These are phyloP conservation scores for Tremellales sp. DNA, from an alignment of 1,284 basidiomycete species.

Conservation along the genomic window DNA sequence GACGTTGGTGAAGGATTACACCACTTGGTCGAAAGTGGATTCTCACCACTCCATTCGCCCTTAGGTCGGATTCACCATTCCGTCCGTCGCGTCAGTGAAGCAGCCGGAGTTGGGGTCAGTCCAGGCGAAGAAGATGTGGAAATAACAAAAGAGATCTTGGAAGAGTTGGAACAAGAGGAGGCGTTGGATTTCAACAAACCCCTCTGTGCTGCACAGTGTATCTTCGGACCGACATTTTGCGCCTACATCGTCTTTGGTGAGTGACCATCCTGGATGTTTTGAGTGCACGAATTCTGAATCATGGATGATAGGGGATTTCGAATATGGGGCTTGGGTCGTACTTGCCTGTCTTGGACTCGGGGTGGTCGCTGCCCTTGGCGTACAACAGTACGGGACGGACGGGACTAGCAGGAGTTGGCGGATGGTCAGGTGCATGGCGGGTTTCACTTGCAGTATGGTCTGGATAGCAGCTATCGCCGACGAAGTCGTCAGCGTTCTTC, in stretches of 20 bases:
- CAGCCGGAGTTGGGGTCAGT: conserved; percentile 1
- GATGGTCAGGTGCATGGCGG: conserved; percentile 76
- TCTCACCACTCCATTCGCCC: conserved; percentile 28
- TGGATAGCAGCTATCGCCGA: conserved; percentile 97
- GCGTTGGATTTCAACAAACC: conserved; percentile 67
- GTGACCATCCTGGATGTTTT: no score
- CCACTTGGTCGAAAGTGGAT: conserved; percentile 33
- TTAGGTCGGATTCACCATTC: conserved; percentile 23
- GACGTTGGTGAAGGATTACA: conserved; percentile 38
- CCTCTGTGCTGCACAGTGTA: conserved; percentile 74
- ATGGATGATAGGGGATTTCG: conserved; percentile 2
- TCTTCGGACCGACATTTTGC: conserved; percentile 72
- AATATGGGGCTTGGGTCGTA: conserved; percentile 57
- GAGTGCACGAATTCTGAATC: no score
- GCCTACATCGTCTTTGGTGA: conserved; percentile 68
- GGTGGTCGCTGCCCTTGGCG: conserved; percentile 55
- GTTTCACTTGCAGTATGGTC: conserved; percentile 80
- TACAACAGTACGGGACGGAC: conserved; percentile 60
- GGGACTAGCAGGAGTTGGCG: conserved; percentile 60
- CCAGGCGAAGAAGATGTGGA: conserved; percentile 64
- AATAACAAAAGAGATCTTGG: conserved; percentile 35
- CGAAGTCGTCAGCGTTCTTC: conserved; percentile 81
- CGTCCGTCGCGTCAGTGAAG: conserved; percentile 39
- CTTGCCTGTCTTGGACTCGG: conserved; percentile 59
- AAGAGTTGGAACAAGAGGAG: conserved; percentile 21